phyloP scores from a whole-genome alignment of 352 stramenopile genomes.

The Phytopythium sindhum region DNA sequence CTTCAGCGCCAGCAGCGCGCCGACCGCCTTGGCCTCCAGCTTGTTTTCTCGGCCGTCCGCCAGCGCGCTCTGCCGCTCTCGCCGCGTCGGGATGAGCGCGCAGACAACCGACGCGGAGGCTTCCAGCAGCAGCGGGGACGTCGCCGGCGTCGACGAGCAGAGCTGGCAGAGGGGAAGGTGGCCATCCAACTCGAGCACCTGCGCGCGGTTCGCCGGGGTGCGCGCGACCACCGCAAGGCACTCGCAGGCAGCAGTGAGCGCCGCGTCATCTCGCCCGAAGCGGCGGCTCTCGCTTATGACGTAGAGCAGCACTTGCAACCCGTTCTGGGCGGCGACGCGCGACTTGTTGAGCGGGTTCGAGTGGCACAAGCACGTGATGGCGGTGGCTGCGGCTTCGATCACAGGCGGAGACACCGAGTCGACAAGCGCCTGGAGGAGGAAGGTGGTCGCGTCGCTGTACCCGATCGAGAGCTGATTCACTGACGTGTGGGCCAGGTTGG shows the following conservation, averaged over 20 bases:
- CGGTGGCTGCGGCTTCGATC: slow-evolving; percentile 41
- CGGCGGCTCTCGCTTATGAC: slow-evolving; percentile 33
- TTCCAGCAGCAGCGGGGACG: slow-evolving; percentile 25
- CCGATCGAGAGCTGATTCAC: slow-evolving; percentile 77
- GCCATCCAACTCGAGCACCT: slow-evolving; percentile 56
- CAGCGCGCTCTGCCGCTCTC: slow-evolving; percentile 33
- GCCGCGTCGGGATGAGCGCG: slow-evolving; percentile 39
- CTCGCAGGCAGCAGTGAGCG: slow-evolving; percentile 48
- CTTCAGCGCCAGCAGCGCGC: slow-evolving; percentile 40
- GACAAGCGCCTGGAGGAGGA: slow-evolving; percentile 59
- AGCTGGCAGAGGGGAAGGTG: slow-evolving; percentile 51
- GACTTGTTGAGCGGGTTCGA: slow-evolving; percentile 65
- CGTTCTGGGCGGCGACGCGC: slow-evolving; percentile 58
- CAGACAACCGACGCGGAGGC: slow-evolving; percentile 47
- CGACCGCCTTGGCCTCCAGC: slow-evolving; percentile 45
- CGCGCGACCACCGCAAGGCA: slow-evolving; percentile 47
- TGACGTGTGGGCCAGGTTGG: slow-evolving; percentile 61
- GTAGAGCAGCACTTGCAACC: slow-evolving; percentile 68
- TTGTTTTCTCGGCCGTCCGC: slow-evolving; percentile 54
- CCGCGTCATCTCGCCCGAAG: slow-evolving; percentile 27
- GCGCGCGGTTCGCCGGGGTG: slow-evolving; percentile 37
- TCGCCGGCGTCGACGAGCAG: slow-evolving; percentile 33
- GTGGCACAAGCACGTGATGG: slow-evolving; percentile 57
- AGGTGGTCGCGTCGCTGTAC: slow-evolving; percentile 62
- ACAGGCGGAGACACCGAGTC: slow-evolving; percentile 39